Evolutionary conservation across 352 stramenopile species (phyloP).

Genomic region (Globisporangium abappressorium): DNA sequence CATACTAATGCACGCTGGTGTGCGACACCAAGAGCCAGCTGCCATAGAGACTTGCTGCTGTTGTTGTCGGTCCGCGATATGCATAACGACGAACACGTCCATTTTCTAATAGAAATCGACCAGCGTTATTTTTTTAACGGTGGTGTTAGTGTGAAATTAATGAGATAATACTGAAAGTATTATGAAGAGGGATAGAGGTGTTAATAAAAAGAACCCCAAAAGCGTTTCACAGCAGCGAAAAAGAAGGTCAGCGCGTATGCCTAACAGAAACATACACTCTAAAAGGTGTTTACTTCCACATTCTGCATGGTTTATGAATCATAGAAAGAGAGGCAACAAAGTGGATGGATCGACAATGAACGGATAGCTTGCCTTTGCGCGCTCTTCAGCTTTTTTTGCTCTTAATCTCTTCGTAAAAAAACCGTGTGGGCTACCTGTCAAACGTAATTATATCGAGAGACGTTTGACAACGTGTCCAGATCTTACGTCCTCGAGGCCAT

Average conservation of each 20-base stretch:
- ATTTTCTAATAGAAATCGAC: not conserved
- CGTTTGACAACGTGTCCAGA: no score
- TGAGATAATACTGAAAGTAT: not conserved
- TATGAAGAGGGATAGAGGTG: not conserved
- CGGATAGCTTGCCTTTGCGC: no score
- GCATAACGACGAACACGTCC: no score
- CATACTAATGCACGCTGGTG: not conserved
- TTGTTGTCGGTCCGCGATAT: not conserved
- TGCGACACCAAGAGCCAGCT: not conserved
- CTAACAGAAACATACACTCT: not conserved
- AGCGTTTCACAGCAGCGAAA: not conserved
- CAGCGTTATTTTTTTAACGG: not conserved
- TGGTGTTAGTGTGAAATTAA: not conserved
- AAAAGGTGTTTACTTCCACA: not conserved
- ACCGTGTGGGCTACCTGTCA: no score
- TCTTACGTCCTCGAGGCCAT: no score
- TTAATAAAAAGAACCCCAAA: not conserved
- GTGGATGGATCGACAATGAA: no score
- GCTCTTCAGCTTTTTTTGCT: no score
- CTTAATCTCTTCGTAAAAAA: no score
- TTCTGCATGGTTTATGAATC: not conserved
- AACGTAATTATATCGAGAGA: no score
- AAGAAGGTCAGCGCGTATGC: not conserved
- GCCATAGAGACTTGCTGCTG: not conserved
- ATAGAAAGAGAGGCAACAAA: no score